phyloP scores from a whole-genome alignment of 305 asterid species.

The Coffea humblotiana region DNA sequence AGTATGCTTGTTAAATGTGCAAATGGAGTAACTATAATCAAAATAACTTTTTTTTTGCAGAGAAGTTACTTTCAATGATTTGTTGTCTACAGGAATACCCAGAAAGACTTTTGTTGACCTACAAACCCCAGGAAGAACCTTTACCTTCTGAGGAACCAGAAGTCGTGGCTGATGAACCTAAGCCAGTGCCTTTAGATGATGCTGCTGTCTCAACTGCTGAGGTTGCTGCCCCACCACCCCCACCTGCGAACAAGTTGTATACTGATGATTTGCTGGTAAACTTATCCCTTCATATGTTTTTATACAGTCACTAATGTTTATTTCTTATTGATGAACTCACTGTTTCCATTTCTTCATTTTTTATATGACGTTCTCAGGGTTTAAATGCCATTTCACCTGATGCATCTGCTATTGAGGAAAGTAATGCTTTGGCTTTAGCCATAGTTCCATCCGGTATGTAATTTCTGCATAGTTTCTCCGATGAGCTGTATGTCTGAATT shows the following conservation, averaged over 20 bases:
- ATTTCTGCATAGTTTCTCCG: conserved; percentile 5
- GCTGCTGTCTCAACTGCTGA: conserved; percentile 44
- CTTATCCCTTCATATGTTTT: conserved; percentile 19
- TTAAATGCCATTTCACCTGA: conserved; percentile 49
- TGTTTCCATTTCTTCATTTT: conserved; percentile 14
- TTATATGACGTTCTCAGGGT: conserved; percentile 47
- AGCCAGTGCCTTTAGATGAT: conserved; percentile 46
- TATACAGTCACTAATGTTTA: neutral
- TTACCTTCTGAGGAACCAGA: conserved; percentile 60
- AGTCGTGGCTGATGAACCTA: conserved; percentile 45
- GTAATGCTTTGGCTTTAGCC: conserved; percentile 87
- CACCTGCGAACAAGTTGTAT: conserved; percentile 48
- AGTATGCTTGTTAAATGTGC: conserved; percentile 30
- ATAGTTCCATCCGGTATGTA: conserved; percentile 78
- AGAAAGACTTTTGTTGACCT: conserved; percentile 90
- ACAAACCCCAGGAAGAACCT: conserved; percentile 75
- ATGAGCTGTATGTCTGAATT: neutral
- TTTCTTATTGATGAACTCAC: conserved; percentile 6
- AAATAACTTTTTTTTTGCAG: neutral
- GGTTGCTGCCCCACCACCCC: conserved; percentile 41
- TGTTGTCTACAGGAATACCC: conserved; percentile 70
- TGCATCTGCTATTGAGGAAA: conserved; percentile 79
- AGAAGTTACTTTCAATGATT: neutral
- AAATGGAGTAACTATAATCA: neutral
- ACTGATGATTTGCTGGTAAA: conserved; percentile 82